phyloP scores from a whole-genome alignment of 768 basidiomycete species.

The Boletus pseudo-olivaceus region DNA sequence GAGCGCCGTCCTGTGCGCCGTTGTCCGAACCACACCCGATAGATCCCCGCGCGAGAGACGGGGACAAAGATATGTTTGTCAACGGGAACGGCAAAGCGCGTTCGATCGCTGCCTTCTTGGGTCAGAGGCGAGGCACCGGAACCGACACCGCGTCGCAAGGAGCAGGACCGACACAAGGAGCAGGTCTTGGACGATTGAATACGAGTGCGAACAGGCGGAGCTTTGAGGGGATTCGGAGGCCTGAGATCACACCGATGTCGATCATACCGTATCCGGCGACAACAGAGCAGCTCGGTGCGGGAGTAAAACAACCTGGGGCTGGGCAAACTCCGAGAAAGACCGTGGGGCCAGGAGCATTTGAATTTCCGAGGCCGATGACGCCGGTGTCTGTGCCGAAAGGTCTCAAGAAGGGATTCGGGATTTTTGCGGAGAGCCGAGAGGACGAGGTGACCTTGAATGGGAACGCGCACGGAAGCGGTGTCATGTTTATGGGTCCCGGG shows the following conservation, averaged over 20 bases:
- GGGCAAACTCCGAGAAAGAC: conserved; percentile 22
- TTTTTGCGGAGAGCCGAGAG: conserved; percentile 2
- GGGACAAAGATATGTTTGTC: conserved; percentile 1
- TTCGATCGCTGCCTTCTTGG: conserved; percentile 22
- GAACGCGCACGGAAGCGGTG: background rate
- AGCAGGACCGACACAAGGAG: background rate
- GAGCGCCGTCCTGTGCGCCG: conserved; percentile 10
- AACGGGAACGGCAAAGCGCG: conserved; percentile 13
- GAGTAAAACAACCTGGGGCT: background rate
- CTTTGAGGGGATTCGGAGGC: conserved; percentile 24
- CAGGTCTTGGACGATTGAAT: conserved; percentile 4
- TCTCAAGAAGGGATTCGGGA: conserved; percentile 7
- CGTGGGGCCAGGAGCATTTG: conserved; percentile 2
- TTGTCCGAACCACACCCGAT: conserved; percentile 3
- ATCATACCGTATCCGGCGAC: conserved; percentile 20
- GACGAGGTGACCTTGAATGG: background rate
- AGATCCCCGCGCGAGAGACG: conserved; percentile 4
- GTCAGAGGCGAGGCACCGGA: conserved; percentile 14
- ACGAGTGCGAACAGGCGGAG: conserved; percentile 11
- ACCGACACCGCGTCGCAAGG: background rate
- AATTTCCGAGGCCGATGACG: conserved; percentile 19
- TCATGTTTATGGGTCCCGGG: conserved; percentile 2
- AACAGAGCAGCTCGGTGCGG: conserved; percentile 1
- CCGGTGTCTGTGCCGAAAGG: conserved; percentile 16
- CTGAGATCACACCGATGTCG: conserved; percentile 20